Evolutionary conservation across 345 rosid genomes (phyloP).

Genomic region (Salix suchowensis): DNA sequence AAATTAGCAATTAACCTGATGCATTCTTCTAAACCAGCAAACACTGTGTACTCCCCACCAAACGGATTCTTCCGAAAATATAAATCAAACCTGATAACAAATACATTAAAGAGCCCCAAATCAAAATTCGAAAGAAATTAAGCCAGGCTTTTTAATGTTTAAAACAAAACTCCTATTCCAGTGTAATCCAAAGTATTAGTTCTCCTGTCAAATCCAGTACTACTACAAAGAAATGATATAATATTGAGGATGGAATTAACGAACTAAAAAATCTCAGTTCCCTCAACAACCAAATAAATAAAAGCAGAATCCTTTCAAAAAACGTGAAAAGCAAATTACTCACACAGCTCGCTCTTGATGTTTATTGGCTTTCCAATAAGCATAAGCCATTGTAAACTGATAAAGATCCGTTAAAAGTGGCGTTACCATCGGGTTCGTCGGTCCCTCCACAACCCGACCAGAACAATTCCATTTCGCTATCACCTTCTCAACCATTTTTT

Average conservation of each 20-base stretch:
- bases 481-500: conserved; percentile 9
- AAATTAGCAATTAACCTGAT: conserved; percentile 82
- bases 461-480: conserved; percentile 10
- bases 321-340: conserved; percentile 3
- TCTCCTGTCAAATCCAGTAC: neutral
- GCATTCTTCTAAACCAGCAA: conserved; percentile 97
- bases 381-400: conserved; percentile 97
- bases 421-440: conserved; percentile 93
- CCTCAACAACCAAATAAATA: neutral
- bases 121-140: neutral
- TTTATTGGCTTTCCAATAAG: conserved; percentile 97
- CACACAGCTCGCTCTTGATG: conserved; percentile 82
- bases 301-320: neutral
- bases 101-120: neutral
- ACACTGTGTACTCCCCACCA: conserved; percentile 88
- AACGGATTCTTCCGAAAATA: conserved; percentile 95
- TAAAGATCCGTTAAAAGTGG: conserved; percentile 95
- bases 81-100: conserved; percentile 64
- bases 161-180: neutral
- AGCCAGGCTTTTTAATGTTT: neutral
- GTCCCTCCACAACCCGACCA: conserved; percentile 46
- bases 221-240: neutral
- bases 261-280: neutral
- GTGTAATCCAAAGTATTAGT: neutral
- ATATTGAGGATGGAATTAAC: neutral